Base-by-base conservation (phyloP, 305 asterid genomes). In the Fraxinus baroniana region DNA sequence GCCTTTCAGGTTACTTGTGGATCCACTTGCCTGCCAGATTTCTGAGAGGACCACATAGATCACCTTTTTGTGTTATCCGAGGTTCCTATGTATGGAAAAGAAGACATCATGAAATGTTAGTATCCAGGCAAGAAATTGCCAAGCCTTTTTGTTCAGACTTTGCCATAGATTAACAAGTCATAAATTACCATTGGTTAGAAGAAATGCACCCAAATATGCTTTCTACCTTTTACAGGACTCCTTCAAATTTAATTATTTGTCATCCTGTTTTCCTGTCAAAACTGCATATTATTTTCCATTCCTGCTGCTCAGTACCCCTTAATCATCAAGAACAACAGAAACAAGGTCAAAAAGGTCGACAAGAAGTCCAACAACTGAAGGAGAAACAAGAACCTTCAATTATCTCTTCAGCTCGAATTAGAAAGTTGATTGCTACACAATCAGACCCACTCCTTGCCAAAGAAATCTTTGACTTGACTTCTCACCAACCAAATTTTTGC, bases 391-490 rank as follows among this genome's bases (percentile, higher is more conserved):
- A 85, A 68, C 78, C 84, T 39, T 87, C 83, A 18, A 80, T 90
- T 71, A 89, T 86, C 73, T 94, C 98, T 76, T 93, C 93, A 17
- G 85, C 92, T 83, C 89, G 97, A 80, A 86, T 94, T 78, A 94
- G 90, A 41, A 95, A 93, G 87, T 82, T 94, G 80, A 91, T 95
- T 77, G 94, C 94, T 41, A 85, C 92, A 49, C 98, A 95, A 74
- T 84, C 94, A 36, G 97, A 95, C 79, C 92, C 97, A 1, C 94
- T 95, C 86, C 92, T 94, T 28, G 97, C 99, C 7, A 93, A 93
- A 88, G 98, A 94, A 85, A 94, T 95, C 75, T 93, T 94, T 36
- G 97, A 92, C 80, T 89, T 94, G 79, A 97, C 99, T 72, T 90
- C 93, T 0, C 86, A 89, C 9, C 93, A 90, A 78, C 96, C 97